Base-by-base conservation (phyloP, 2,329 filamentous ascomycete species). In the Talaromyces amestolkiae region DNA sequence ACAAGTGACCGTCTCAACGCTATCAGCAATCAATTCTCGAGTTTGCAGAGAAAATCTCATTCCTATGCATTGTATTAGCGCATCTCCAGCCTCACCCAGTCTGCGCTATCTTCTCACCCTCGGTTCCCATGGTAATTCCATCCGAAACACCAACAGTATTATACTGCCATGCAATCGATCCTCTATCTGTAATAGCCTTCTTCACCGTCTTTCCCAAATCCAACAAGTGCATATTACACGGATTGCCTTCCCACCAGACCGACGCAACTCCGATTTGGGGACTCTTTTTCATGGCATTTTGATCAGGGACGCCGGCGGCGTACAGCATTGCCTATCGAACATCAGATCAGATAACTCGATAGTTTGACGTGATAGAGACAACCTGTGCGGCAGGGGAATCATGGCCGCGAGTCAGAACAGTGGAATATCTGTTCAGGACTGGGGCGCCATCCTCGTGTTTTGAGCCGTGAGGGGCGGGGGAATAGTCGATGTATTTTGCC, bases 221-320 rank as follows among this genome's bases (percentile, higher is more conserved):
- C 66, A 96, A 85, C 69, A 98, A 88, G 89, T 81, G 73, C 75
- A 81, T 79, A 63, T 97, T 97, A 87, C 93, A 97, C 43, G 94
- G 92, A 76, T 97, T 97, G 33, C 94, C 94, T 79, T 97, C 93
- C 93, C 93, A 98, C 93, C 93, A 97, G 4, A 97, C 91, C 5
- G 91, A 93, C 8, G 93, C 90, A 74, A 97, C 87, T 65, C 94
- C 94, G 31, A 98, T 91, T 69, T 98, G 94, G 13, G 94, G 92
- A 62, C 91, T 90, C 65, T 86, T 94, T 80, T 94, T 93, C 91
- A 98, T 96, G 73, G 89, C 87, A 64, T 95, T 84, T 72, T 87
- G 85, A 74, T 92, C 87, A 1, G 93, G 91, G 39, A 98, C 91
- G 27, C 94, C 94, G 9, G 94, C 93, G 15, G 91, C 93, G 79